Base-by-base conservation (phyloP, 495 filamentous ascomycete genomes). In the Clohesyomyces aquaticus region DNA sequence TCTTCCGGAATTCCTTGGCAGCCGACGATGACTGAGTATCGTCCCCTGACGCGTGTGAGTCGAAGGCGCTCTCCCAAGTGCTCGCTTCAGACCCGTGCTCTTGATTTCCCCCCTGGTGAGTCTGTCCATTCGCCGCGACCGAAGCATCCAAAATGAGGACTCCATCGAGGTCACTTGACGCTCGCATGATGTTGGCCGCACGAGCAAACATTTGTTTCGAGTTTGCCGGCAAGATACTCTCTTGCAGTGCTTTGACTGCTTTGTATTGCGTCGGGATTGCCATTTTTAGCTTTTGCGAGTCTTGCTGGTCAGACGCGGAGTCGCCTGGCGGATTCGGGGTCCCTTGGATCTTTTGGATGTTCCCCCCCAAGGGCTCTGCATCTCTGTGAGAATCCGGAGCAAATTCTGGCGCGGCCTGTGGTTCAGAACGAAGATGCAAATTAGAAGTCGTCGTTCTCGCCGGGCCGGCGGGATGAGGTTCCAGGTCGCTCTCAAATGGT, bases 91-190 rank as follows among this genome's bases (percentile, higher is more conserved):
- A 55, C 9, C 26, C 46, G 23, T 38, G 21, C 11, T 55, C 49
- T 0, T 43, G 21, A 9, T 38, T n/a, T 18, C 27, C 28, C 9
- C 26, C 45, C 11, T 55, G 61, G 11, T 52, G 42, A 16, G 46
- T 19, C 16, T 51, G 25, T 3, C 29, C 47, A 18, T 28, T 41
- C 11, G 55, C 45, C 4, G 50, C 57, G 1, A 61, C 52, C 3
- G 47, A 55, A 1, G 63, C 63, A 43, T 66, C 63, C 10, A 66
- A 22, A 18, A 66, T 66, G 12, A 66, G 4, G 6, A 66, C 63
- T 21, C 63, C 63, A 43, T 61, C 63, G 10, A 66, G 43, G 21
- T 61, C 63, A 22, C 56, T 61, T 21, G 63, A 66, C 4, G 56
- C 56, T 22, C 41, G 49, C 28, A 66, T 66, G 19, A 66, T 56